phyloP scores from a whole-genome alignment of 1,139 yeast genomes.

The Suhomyces terraborum region DNA sequence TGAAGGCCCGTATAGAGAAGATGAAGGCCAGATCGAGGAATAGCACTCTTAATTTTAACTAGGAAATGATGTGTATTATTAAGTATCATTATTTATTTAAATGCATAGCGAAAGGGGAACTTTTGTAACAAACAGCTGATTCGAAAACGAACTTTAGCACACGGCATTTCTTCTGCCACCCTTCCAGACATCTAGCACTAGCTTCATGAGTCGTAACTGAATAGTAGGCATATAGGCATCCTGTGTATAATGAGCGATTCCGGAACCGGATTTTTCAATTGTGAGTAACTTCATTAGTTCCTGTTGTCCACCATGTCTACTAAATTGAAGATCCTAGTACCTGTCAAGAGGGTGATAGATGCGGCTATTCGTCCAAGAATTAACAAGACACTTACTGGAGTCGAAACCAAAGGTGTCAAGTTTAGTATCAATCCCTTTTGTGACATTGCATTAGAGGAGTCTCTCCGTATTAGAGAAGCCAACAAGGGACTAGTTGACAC shows the following conservation, averaged over 20 bases:
- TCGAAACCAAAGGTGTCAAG: constrained; percentile 89
- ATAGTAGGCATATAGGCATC: not conserved
- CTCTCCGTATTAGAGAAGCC: constrained; percentile 72
- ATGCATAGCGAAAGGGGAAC: no score
- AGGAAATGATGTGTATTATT: constrained; percentile 10
- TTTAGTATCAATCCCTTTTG: constrained; percentile 95
- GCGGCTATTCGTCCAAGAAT: constrained; percentile 92
- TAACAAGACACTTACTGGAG: constrained; percentile 81
- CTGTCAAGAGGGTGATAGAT: constrained; percentile 93
- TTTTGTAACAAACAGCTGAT: no score
- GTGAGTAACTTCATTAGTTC: not conserved
- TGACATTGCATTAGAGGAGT: constrained; percentile 95
- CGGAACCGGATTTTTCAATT: constrained; percentile 13
- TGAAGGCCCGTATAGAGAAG: constrained; percentile 83
- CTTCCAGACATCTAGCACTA: no score
- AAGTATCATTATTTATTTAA: not conserved
- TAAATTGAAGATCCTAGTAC: constrained; percentile 79
- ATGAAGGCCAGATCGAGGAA: constrained; percentile 70
- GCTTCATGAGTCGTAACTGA: no score
- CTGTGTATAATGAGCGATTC: constrained; percentile 1
- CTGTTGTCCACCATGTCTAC: constrained; percentile 47
- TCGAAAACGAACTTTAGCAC: no score
- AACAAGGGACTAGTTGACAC: constrained; percentile 72
- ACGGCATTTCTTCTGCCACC: no score
- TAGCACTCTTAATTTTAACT: constrained; percentile 15